A percentile compares a stretch with the other conserved stretches of the same genome.
These are phyloP conservation scores for Mycena capillaripes DNA, from an alignment of 768 basidiomycete species.

Conservation along the genomic window DNA sequence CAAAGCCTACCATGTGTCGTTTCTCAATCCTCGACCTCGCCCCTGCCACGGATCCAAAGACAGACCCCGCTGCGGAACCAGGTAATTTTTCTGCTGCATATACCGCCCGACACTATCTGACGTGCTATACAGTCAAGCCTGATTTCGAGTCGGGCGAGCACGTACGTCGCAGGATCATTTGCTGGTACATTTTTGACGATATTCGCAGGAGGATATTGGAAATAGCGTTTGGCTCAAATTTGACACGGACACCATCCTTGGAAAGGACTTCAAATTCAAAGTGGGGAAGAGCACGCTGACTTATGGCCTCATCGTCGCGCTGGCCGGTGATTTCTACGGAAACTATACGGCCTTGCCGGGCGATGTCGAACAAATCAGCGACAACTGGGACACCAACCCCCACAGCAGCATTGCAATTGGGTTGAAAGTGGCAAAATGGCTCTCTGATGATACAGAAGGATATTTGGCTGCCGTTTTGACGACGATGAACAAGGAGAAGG, in stretches of 20 bases:
- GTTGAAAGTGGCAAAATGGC: background rate
- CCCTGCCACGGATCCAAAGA: too few species aligned
- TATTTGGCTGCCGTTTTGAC: background rate
- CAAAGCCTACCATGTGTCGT: too few species aligned
- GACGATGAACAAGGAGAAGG: background rate
- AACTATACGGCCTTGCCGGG: background rate
- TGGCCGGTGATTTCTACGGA: conserved; percentile 16
- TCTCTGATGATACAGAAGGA: background rate
- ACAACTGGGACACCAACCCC: background rate
- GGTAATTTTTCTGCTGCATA: too few species aligned
- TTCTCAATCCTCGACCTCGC: too few species aligned
- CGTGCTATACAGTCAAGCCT: too few species aligned
- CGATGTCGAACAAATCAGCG: conserved; percentile 11
- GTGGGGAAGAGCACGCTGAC: background rate
- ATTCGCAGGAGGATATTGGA: background rate
- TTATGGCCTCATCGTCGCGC: conserved; percentile 10
- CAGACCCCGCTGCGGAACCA: too few species aligned
- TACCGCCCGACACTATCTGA: too few species aligned
- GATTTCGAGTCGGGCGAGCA: background rate
- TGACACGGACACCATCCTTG: background rate
- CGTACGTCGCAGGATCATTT: background rate
- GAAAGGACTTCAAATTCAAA: background rate
- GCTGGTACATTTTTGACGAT: background rate
- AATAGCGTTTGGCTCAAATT: background rate
- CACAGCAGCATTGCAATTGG: background rate